A percentile compares a stretch with the other conserved stretches of the same genome.
phyloP scores from a whole-genome alignment of 108 stramenopile genomes.

The Mediolabrus comicus region DNA sequence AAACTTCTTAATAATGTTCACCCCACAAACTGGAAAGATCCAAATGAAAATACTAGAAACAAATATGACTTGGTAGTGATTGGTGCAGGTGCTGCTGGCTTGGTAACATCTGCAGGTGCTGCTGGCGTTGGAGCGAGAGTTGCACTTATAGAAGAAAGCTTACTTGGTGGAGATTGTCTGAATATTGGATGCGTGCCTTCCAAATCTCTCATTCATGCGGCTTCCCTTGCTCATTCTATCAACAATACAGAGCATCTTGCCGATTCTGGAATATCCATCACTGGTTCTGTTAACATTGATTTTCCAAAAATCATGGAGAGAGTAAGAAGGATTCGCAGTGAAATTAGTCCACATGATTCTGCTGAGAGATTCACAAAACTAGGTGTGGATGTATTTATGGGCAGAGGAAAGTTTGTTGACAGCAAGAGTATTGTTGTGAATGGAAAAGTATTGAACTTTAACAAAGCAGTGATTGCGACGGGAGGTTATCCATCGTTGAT shows the following conservation, averaged over 20 bases:
- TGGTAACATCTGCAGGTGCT: slow-evolving; percentile 72
- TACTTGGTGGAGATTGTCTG: slow-evolving; percentile 89
- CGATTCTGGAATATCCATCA: slow-evolving; percentile 67
- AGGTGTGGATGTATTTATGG: slow-evolving; percentile 68
- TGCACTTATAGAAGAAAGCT: slow-evolving; percentile 83
- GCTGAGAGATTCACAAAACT: slow-evolving; percentile 71
- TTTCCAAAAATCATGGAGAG: slow-evolving; percentile 86
- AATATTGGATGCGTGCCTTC: slow-evolving; percentile 92
- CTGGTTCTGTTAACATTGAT: slow-evolving; percentile 64
- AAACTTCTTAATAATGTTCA: slow-evolving; percentile 68
- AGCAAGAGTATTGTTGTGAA: slow-evolving; percentile 61
- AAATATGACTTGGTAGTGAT: slow-evolving; percentile 84
- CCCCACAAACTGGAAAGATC: slow-evolving; percentile 77
- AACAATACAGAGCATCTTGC: slow-evolving; percentile 43
- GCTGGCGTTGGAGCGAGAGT: slow-evolving; percentile 75
- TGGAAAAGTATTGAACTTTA: slow-evolving; percentile 55
- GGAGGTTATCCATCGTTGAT: slow-evolving; percentile 77
- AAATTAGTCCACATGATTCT: slow-evolving; percentile 80
- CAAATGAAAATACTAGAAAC: slow-evolving; percentile 25
- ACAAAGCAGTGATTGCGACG: slow-evolving; percentile 82
- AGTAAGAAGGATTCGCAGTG: slow-evolving; percentile 67
- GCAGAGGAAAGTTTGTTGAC: slow-evolving; percentile 55
- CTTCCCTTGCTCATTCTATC: slow-evolving; percentile 57
- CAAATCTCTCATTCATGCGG: slow-evolving; percentile 80
- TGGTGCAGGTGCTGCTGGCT: slow-evolving; percentile 77